These are phyloP conservation scores for Perkinsus chesapeaki DNA, from an alignment of 169 alveolate genomes.

Conservation along the genomic window DNA sequence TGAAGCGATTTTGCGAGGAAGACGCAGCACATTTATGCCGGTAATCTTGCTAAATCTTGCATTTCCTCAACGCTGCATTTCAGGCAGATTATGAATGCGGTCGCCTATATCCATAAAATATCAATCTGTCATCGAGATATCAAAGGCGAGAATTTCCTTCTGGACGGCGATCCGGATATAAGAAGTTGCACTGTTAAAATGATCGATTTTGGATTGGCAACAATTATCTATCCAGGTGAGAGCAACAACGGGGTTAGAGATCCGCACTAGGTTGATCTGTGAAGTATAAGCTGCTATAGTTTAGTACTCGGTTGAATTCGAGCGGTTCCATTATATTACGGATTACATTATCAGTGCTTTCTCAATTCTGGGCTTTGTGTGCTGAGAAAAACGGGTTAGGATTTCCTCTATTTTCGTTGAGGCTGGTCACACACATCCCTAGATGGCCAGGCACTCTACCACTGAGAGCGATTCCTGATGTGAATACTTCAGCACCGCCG, in stretches of 20 bases:
- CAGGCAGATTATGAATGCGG: not conserved
- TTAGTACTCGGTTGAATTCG: no score
- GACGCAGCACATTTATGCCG: conserved; percentile 41
- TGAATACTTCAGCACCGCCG: not conserved
- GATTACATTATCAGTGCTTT: no score
- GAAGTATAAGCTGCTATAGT: not conserved
- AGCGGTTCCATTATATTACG: no score
- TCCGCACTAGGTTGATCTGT: not conserved
- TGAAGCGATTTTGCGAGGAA: conserved; percentile 49
- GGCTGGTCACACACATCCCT: no score
- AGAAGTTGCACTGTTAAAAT: conserved; percentile 23
- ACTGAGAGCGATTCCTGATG: not conserved
- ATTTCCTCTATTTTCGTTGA: no score
- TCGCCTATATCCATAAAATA: not conserved
- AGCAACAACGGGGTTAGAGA: not conserved
- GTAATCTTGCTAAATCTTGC: not conserved
- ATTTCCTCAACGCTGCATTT: not conserved
- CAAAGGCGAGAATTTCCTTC: not conserved
- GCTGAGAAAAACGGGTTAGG: no score
- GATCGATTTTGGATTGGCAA: conserved; percentile 50
- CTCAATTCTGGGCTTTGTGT: no score
- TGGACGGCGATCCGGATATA: not conserved
- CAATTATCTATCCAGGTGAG: not conserved
- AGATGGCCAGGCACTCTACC: no score
- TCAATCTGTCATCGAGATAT: not conserved